Conservation (phyloP, 345 rosid species). For the Eucalyptus guilfoylei region DNA sequence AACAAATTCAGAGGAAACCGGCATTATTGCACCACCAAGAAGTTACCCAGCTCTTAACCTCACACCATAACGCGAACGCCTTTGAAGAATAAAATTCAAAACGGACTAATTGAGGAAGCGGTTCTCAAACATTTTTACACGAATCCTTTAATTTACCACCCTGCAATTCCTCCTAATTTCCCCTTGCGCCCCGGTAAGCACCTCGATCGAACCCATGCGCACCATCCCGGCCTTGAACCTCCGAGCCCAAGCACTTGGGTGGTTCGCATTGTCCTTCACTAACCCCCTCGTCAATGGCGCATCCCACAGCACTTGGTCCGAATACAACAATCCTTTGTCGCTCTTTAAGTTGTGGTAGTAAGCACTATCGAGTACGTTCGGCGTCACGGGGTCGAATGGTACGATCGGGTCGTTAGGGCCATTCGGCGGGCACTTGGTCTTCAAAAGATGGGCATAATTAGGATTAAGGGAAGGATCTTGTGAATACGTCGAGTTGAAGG, state of each 20-base stretch:
- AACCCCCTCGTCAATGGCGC: not conserved
- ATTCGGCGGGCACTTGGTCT: not conserved
- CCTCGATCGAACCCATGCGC: slow-evolving; percentile 3
- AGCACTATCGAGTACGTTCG: not conserved
- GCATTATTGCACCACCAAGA: not conserved
- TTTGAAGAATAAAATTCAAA: not conserved
- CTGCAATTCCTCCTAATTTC: slow-evolving; percentile 1
- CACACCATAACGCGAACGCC: not conserved
- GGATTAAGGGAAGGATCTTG: not conserved
- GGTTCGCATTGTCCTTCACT: not conserved
- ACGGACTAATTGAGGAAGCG: not conserved
- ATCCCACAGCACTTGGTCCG: slow-evolving; percentile 2
- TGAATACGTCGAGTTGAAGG: not conserved
- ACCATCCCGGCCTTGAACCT: not conserved
- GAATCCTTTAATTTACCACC: not conserved
- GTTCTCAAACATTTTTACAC: not conserved
- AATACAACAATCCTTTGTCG: not conserved
- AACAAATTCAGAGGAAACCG: not conserved
- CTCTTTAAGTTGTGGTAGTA: not conserved
- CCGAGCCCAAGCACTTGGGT: not conserved
- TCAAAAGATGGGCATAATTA: not conserved
- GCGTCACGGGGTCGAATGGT: not conserved
- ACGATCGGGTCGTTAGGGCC: not conserved
- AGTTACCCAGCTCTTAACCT: not conserved
- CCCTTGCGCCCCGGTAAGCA: not conserved